Evolutionary conservation across 495 filamentous ascomycete genomes (phyloP), one percentile per base, ranked within the genome.

Genomic region (Lichina pygmaea): DNA sequence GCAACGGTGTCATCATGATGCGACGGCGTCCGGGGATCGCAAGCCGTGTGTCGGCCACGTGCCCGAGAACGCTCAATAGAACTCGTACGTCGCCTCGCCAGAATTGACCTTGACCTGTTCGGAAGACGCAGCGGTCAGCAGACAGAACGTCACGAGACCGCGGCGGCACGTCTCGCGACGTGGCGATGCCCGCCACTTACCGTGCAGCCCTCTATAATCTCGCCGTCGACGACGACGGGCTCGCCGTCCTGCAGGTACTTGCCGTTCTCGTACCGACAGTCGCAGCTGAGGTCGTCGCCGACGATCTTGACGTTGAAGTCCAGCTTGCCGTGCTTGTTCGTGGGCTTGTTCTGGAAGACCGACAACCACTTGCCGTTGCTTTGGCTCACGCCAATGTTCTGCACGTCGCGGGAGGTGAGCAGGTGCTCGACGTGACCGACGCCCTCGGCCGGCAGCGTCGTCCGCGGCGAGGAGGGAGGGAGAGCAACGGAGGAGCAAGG

Each of bases 381-480:
- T 41, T 53, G 58, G 45, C 85, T 82, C 42, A 86, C 76, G 57
- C 89, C 89, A 41, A 93, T 61, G 66, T 82, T 93, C 46, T 48
- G n/a, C 0, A 24, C 38, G 9, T 6, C 9, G 2, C 41, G 9
- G 41, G 38, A 9, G 6, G 31, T 39, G 3, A 39, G 36, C 11
- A 11, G 36, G 36, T 24, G 24, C 24, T 24, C 24, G 1, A 40
- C 38, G 12, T 40, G 38, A 40, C 15, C 15, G 12, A n/a, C 12
- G 38, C 12, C 38, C 2, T 40, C 12, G 12, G 4, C 2, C 3
- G 38, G 4, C 12, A 40, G 38, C 12, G 38, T n/a, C 12, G 24
- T 24, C 4, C 24, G 24, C 1, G 24, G 24, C 1, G 24, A 24
- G 24, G 24, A 4, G 24, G 24, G 24, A 24, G 24, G 24, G 24